A percentile compares a stretch with the other conserved stretches of the same genome.
These are phyloP conservation scores for Gleditsia sinensis DNA, from an alignment of 306 rosid genomes.

Conservation along the genomic window DNA sequence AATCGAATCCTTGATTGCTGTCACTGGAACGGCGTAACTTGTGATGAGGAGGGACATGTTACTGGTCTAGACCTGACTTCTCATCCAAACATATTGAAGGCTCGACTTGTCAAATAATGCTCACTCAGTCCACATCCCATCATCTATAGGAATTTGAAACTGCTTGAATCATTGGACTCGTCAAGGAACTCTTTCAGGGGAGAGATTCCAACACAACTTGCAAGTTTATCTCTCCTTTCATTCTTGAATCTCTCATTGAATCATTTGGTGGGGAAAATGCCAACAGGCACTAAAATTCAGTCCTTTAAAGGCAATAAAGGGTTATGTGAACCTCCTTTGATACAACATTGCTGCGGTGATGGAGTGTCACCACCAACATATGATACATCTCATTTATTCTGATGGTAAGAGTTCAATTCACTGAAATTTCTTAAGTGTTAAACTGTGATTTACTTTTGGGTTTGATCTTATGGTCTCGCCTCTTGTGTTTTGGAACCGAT, in stretches of 20 bases:
- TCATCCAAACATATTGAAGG: too few relatives aligned
- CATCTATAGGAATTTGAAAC: conserved; percentile 27
- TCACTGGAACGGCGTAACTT: too few relatives aligned
- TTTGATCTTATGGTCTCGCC: too few relatives aligned
- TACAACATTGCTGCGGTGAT: not conserved
- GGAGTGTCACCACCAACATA: not conserved
- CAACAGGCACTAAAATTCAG: conserved; percentile 10
- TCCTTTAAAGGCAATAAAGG: conserved; percentile 12
- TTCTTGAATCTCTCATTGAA: conserved; percentile 37
- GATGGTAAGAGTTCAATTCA: too few relatives aligned
- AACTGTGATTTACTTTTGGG: too few relatives aligned
- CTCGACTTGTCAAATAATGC: conserved; percentile 49
- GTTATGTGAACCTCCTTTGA: not conserved
- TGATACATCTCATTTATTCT: too few relatives aligned
- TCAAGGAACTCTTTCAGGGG: conserved; percentile 38
- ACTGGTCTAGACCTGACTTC: not conserved
- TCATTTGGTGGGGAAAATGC: conserved; percentile 37
- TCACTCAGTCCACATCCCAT: conserved; percentile 37
- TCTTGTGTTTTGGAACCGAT: too few relatives aligned
- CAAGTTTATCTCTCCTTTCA: conserved; percentile 30
- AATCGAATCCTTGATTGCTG: conserved; percentile 28
- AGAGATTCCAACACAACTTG: conserved; percentile 28
- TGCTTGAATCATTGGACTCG: conserved; percentile 44
- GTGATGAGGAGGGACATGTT: conserved; percentile 21
- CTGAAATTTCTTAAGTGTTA: too few relatives aligned